These are phyloP conservation scores for Fusarium lateritium DNA, from an alignment of 2,329 filamentous ascomycete species.

Conservation along the genomic window DNA sequence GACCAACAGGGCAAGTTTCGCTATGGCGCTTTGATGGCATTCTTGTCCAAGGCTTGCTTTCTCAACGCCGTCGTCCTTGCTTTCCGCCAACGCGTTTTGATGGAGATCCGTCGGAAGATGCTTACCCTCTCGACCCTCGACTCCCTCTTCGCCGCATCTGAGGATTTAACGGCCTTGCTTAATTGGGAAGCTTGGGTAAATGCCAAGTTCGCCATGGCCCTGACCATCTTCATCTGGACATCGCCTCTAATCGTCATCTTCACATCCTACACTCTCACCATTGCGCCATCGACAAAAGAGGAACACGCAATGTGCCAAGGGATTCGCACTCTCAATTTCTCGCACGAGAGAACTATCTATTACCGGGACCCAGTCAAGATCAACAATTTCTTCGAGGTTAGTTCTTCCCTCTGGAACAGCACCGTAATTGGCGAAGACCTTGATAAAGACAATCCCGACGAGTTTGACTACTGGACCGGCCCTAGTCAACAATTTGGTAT, in stretches of 20 bases:
- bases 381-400: slow-evolving; percentile 32
- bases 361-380: slow-evolving; percentile 32
- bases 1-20: slow-evolving; percentile 45
- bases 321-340: slow-evolving; percentile 47
- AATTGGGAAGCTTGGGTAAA: slow-evolving; percentile 46
- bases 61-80: slow-evolving; percentile 46
- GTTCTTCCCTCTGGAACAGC: slow-evolving; percentile 42
- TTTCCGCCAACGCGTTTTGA: slow-evolving; percentile 46
- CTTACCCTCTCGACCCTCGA: slow-evolving; percentile 46
- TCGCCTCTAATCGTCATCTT: slow-evolving; percentile 49
- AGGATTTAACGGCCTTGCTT: slow-evolving; percentile 45
- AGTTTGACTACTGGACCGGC: slow-evolving; percentile 45
- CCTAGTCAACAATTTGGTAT: slow-evolving; percentile 38
- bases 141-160: slow-evolving; percentile 47
- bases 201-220: slow-evolving; percentile 46
- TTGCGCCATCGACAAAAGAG: slow-evolving; percentile 21
- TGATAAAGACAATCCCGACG: slow-evolving; percentile 22
- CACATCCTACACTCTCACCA: slow-evolving; percentile 46
- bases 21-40: slow-evolving; percentile 44
- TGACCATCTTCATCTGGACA: slow-evolving; percentile 48
- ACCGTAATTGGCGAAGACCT: slow-evolving; percentile 11
- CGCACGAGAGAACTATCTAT: slow-evolving; percentile 37
- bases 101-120: slow-evolving; percentile 50
- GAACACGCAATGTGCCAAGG: slow-evolving; percentile 38
- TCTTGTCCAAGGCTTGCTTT: slow-evolving; percentile 48